Percentiles rank a stretch among this genome's conserved stretches.
Evolutionary conservation across 1,284 basidiomycete species (phyloP).

Genomic region (Thecaphora thlaspeos): DNA sequence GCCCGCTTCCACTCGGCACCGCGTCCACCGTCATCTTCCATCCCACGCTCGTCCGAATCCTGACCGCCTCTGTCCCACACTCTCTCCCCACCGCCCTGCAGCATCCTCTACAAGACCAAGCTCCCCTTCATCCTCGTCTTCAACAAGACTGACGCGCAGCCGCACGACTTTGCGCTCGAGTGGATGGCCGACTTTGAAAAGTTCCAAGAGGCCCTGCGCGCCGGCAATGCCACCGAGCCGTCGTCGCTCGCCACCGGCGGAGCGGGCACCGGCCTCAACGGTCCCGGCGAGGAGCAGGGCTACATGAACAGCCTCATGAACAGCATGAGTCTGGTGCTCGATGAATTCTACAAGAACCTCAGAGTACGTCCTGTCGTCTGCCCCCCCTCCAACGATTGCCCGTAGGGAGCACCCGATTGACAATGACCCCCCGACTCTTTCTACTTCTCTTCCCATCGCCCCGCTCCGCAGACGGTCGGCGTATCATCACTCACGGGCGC

Average conservation of each 20-base stretch:
- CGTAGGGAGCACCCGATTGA: too few relatives aligned
- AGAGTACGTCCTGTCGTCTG: slow-evolving; percentile 68
- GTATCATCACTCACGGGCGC: slow-evolving; percentile 93
- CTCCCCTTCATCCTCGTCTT: slow-evolving; percentile 97
- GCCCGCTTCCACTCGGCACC: neutral
- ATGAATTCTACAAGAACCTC: slow-evolving; percentile 97
- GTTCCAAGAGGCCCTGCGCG: slow-evolving; percentile 62
- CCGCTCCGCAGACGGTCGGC: slow-evolving; percentile 73
- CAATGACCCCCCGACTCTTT: too few relatives aligned
- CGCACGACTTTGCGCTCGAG: slow-evolving; percentile 86
- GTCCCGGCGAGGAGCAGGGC: slow-evolving; percentile 77
- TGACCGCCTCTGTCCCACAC: neutral
- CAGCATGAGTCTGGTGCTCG: slow-evolving; percentile 95
- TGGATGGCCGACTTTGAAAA: slow-evolving; percentile 98
- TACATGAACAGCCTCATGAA: slow-evolving; percentile 99
- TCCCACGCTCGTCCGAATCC: too few relatives aligned
- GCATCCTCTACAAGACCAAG: slow-evolving; percentile 97
- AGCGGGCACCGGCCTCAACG: slow-evolving; percentile 52
- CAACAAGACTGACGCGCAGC: slow-evolving; percentile 93
- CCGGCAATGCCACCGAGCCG: slow-evolving; percentile 61
- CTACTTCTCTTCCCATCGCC: too few relatives aligned
- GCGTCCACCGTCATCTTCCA: neutral
- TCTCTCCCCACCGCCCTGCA: slow-evolving; percentile 52
- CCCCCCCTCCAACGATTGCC: too few relatives aligned
- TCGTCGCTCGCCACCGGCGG: slow-evolving; percentile 11